Percentiles rank a stretch among this genome's conserved stretches.
Evolutionary conservation across 2,329 filamentous ascomycete species (phyloP).

Genomic region (Alternaria angustiovoidea): DNA sequence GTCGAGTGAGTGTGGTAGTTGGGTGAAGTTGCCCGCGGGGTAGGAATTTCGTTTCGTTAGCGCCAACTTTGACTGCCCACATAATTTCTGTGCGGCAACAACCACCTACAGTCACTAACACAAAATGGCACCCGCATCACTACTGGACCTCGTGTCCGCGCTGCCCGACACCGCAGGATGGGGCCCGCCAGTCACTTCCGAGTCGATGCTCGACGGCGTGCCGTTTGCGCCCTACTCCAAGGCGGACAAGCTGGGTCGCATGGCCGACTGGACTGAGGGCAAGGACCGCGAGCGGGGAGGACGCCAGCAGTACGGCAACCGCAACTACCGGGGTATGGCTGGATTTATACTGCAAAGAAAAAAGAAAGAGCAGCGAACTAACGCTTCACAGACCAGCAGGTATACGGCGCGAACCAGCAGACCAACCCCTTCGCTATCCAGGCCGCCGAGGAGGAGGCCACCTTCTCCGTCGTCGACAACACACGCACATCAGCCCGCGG

Average conservation of each 20-base stretch:
- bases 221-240: constrained; percentile 99
- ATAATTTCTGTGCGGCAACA: constrained; percentile 32
- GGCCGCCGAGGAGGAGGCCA: constrained; percentile 91
- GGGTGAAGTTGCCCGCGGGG: constrained; percentile 19
- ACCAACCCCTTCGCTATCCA: constrained; percentile 84
- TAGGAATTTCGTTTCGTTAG: constrained; percentile 24
- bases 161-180: constrained; percentile 64
- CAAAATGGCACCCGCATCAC: constrained; percentile 57
- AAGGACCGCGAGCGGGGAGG: constrained; percentile 82
- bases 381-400: constrained; percentile 79
- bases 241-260: constrained; percentile 96
- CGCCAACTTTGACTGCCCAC: constrained; percentile 30
- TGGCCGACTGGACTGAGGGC: constrained; percentile 98
- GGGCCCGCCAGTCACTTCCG: constrained; percentile 82
- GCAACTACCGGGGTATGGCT: constrained; percentile 83
- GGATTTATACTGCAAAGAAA: background rate
- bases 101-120: constrained; percentile 18
- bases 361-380: constrained; percentile 9
- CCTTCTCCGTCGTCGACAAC: constrained; percentile 98
- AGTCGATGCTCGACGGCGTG: constrained; percentile 91
- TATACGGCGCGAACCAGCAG: constrained; percentile 89
- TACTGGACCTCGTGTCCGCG: constrained; percentile 58
- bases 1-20: background rate
- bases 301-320: constrained; percentile 82
- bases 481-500: constrained; percentile 85